Conservation (phyloP, 129 eudicot species). For the Glebionis coronaria region DNA sequence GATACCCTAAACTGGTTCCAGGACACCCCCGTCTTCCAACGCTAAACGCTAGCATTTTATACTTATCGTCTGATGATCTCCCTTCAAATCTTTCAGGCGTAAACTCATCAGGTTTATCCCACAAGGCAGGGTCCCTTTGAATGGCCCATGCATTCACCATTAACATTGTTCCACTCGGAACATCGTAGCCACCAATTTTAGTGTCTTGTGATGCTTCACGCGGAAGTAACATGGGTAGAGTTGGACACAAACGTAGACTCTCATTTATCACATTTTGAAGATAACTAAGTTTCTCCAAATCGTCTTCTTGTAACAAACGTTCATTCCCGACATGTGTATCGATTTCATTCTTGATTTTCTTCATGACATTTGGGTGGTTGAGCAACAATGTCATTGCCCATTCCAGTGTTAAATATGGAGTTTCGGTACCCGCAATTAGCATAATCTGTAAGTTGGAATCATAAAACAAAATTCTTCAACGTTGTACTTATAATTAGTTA, state of each 20-base stretch:
- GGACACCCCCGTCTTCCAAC: constrained; percentile 27
- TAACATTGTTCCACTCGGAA: constrained; percentile 28
- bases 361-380: constrained; percentile 24
- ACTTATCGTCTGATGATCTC: constrained; percentile 22
- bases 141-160: too few relatives aligned
- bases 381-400: constrained; percentile 29
- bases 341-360: too few relatives aligned
- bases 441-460: too few relatives aligned
- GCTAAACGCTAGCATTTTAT: constrained; percentile 24
- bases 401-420: constrained; percentile 34
- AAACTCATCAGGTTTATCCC: constrained; percentile 22
- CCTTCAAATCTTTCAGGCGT: constrained; percentile 28
- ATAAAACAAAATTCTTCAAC: background rate
- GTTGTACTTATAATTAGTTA: too few relatives aligned
- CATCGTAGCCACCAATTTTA: constrained; percentile 16
- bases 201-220: constrained; percentile 22
- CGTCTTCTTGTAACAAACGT: too few relatives aligned
- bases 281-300: too few relatives aligned
- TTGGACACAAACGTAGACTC: too few relatives aligned
- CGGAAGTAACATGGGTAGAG: background rate
- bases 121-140: background rate
- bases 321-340: too few relatives aligned
- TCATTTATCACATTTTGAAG: too few relatives aligned
- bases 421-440: too few relatives aligned
- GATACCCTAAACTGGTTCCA: constrained; percentile 16